Evolutionary conservation across 129 eudicot species (phyloP).

Genomic region (Flaveria linearis): DNA sequence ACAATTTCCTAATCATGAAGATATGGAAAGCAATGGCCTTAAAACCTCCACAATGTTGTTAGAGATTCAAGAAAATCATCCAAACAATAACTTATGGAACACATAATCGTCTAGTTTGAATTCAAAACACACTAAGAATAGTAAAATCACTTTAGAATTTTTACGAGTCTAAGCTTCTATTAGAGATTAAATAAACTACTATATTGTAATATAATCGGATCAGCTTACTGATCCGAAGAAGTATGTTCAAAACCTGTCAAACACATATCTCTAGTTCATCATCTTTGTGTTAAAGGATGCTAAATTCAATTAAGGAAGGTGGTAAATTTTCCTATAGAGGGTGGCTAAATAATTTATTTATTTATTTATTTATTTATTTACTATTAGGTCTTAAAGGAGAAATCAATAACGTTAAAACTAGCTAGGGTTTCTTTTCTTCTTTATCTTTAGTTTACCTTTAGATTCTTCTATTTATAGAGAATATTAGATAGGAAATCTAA

Average conservation of each 20-base stretch:
- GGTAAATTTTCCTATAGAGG: no score
- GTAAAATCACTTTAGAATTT: no score
- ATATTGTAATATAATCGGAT: no score
- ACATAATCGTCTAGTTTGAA: neutral
- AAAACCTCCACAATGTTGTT: conserved; percentile 24
- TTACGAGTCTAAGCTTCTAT: neutral
- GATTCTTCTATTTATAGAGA: conserved; percentile 29
- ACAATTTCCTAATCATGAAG: conserved; percentile 22
- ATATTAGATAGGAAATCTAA: conserved; percentile 22
- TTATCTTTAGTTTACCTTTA: conserved; percentile 32
- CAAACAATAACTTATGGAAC: neutral
- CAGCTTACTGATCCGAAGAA: no score
- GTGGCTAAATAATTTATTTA: no score
- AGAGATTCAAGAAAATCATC: conserved; percentile 28
- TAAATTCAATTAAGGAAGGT: no score
- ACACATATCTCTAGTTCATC: no score
- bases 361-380: no score
- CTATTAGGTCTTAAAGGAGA: neutral
- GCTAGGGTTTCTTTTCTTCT: conserved; percentile 33
- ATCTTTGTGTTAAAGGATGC: no score
- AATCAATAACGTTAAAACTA: conserved; percentile 29
- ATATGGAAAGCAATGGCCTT: conserved; percentile 35
- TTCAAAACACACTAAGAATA: neutral
- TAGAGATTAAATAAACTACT: no score
- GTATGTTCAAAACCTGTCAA: no score